Evolutionary conservation across 129 eudicot genomes (phyloP), one percentile per base, ranked within the genome.

Genomic region (Pulicaria dysenterica): DNA sequence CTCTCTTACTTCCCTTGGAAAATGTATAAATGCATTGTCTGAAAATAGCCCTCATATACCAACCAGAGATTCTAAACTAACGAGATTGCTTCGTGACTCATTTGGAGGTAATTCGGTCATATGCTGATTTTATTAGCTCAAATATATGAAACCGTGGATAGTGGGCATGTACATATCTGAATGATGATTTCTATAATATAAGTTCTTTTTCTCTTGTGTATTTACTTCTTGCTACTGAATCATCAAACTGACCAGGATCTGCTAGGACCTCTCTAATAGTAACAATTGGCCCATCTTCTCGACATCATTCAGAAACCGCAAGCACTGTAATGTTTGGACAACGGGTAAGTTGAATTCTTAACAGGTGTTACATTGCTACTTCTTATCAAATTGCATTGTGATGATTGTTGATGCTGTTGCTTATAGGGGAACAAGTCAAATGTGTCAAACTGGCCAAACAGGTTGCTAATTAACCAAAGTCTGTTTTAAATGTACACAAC

Each of bases 291-390:
- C 95, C 96, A 69, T 93, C 96, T 77, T 88, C 91, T 73, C 87
- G 90, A 34, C 90, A 93, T 81, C 84, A 87, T 80, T 80, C 90
- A 77, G 98, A 93, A 84, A 89, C 98, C 40, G 79, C 96, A 75
- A 93, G 96, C 83, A 89, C 98, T 54, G 61, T 93, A 72, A 89
- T 89, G 95, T 93, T 93, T 80, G 98, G 98, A 47, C 98, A 93
- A 79, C 77, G 98, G 85, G 98, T 93, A 58, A 83, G 90, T 64
- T 70, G 34, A 7, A 68, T 62, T 44, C 64, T 78, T 55, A 58
- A 9, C 10, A 61, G 40, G 47, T 70, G n/a, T 70, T 58, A 45
- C 65, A 67, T 67, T 67, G 11, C 54, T 60, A 10, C 5, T 46
- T 44, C 34, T 72, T 59, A 48, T 47, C 45, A 11, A 48, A 37